Base-by-base conservation (phyloP, 331 rosid species). In the Rosa hybrid region DNA sequence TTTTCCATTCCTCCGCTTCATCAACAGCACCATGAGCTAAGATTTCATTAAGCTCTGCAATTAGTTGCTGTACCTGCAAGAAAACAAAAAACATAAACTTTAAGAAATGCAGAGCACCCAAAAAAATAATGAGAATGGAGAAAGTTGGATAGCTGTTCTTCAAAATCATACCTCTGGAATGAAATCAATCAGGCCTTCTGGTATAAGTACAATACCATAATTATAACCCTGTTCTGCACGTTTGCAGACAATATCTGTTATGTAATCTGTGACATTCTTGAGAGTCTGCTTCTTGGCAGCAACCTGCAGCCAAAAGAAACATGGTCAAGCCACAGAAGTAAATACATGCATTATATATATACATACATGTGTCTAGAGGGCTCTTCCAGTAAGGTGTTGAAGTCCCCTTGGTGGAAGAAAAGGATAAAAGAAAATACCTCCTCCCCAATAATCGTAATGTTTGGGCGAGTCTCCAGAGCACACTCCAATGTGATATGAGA, bases 281-380 rank as follows among this genome's bases (percentile, higher is more conserved):
- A 79, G 71, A 45, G 82, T 79, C 82, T 79, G 71, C 77, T 79
- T 79, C 62, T 79, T 56, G 60, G 77, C 63, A 71, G 82, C 82
- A 71, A 79, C 77, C 82, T 79, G 38, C 23, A 17, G 3, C 25
- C 34, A 4, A 25, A 27, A 17, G 38, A 56, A 71, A 41, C 8
- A n/a, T 18, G 10, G 30, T 67, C 60, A 62, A 25, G 14, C n/a
- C 46, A 77, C 30, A 64, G 39, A 21, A 51, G 41, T 50, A 7
- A 8, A 45, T 4, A 34, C 34, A 16, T 65, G 45, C 69, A 57
- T 44, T 16, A 20, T 34, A 34, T 45, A 14, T 16, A 51, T 51
- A 16, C 20, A 46, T 64, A 46, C 11, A 45, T 63, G 69, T 64
- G 8, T 64, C 20, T 30, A 13, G 20, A 64, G 42, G 45, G n/a